Base-by-base conservation (phyloP, 257 asterid genomes). In the Sherardia arvensis region DNA sequence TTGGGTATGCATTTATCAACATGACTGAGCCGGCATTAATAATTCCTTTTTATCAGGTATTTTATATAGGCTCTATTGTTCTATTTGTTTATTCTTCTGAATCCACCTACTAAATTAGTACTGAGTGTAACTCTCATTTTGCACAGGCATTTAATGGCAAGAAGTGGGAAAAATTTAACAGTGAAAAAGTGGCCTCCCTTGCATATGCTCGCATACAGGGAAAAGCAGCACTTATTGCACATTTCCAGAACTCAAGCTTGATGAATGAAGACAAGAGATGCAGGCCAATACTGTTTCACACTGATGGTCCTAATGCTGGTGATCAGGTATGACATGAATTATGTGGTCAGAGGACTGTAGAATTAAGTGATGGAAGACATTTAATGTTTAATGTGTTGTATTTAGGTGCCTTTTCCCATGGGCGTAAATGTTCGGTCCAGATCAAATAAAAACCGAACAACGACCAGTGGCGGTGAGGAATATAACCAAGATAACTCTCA, bases 221-320 rank as follows among this genome's bases (percentile, higher is more conserved):
- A 59, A 90, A 90, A 79, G 69, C 91, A 66, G 97, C 99, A 34
- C 96, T 93, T 70, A 74, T 93, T 79, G 94, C 99, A 11, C 99
- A 93, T 71, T 93, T 90, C 80, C 99, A 90, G 86, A 93, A 93
- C 72, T 93, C 97, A 61, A 93, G 99, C 86, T 79, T 93, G 87
- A 93, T 93, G 99, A 93, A 87, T 69, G 99, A 93, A 78, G 99
- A 93, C 78, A 93, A 93, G 81, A 82, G 99, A 66, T 93, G 99
- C 69, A 93, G 99, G 49, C 99, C 97, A 49, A 90, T 93, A 49
- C 97, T 93, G 66, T 90, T 93, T 79, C 96, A 87, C 68, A 87
- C 99, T 21, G 96, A 93, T 77, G 99, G 99, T 76, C 99, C 95
- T n/a, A 90, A 93, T 79, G 99, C 99, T 21, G 99, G 99, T 15